Evolutionary conservation across 2,329 filamentous ascomycete species (phyloP).

Genomic region (Trichoderma hamatum): DNA sequence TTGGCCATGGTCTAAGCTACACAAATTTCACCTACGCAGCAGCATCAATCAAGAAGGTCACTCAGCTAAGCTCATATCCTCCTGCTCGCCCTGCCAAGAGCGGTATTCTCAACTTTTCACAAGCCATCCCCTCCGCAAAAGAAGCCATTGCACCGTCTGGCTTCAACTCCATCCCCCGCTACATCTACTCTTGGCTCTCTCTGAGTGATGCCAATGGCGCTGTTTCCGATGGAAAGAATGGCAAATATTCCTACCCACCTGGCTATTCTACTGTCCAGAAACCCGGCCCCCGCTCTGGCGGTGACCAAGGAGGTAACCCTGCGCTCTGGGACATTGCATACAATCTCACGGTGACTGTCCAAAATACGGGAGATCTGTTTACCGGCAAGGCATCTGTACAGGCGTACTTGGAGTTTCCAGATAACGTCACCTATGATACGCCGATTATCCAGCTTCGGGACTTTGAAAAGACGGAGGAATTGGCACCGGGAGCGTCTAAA

Average conservation of each 20-base stretch:
- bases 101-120: slow-evolving; percentile 52
- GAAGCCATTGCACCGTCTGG: slow-evolving; percentile 61
- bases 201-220: slow-evolving; percentile 46
- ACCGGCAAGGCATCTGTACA: slow-evolving; percentile 52
- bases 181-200: slow-evolving; percentile 69
- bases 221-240: slow-evolving; percentile 41
- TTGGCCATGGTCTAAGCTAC: slow-evolving; percentile 85
- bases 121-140: slow-evolving; percentile 54
- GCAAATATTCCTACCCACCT: slow-evolving; percentile 63
- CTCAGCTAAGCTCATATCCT: slow-evolving; percentile 46
- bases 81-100: slow-evolving; percentile 41
- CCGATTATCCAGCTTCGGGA: slow-evolving; percentile 69
- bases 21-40: slow-evolving; percentile 68
- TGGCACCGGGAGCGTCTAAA: slow-evolving; percentile 57
- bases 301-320: slow-evolving; percentile 70
- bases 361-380: slow-evolving; percentile 53
- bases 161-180: slow-evolving; percentile 64
- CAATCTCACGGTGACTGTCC: slow-evolving; percentile 49
- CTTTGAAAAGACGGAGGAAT: slow-evolving; percentile 66
- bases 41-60: slow-evolving; percentile 51
- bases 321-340: slow-evolving; percentile 60
- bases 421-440: slow-evolving; percentile 56
- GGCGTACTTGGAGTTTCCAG: slow-evolving; percentile 51
- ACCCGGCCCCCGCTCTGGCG: slow-evolving; percentile 61
- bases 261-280: slow-evolving; percentile 62